phyloP scores from a whole-genome alignment of 345 rosid genomes.

The rapeseed (Brassica napus) region Da-Ae NC_063447.1:47168001-47168500 shows the following conservation, averaged over 20 bases:
- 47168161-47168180: neutral
- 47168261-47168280: neutral
- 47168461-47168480: conserved; percentile 27
- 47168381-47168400: conserved; percentile 10
- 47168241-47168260: neutral
- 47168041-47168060: too few species aligned
- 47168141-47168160: too few species aligned
- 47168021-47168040: neutral
- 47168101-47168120: too few species aligned
- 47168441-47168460: conserved; percentile 41
- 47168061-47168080: too few species aligned
- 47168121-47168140: too few species aligned
- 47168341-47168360: neutral
- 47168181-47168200: neutral
- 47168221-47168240: neutral
- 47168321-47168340: neutral
- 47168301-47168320: neutral
- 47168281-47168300: neutral
- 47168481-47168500: conserved; percentile 57
- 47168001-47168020: neutral
- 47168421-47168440: neutral
- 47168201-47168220: neutral
- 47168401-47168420: neutral
- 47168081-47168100: too few species aligned
- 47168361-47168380: conserved; percentile 6